phyloP scores from a whole-genome alignment of 129 eudicot species.

The Lactuca saligna region DNA sequence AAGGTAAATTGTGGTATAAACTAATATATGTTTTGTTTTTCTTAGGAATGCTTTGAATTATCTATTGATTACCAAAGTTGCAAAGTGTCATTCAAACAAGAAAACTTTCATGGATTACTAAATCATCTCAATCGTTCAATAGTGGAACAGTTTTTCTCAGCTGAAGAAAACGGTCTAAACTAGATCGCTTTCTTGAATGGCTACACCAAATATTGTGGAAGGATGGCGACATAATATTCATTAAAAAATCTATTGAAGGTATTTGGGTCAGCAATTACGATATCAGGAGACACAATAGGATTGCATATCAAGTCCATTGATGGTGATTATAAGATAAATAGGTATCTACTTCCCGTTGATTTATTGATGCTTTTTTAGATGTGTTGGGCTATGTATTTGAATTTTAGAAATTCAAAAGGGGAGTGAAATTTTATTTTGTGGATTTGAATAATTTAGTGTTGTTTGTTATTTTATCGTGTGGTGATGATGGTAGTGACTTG shows the following conservation, averaged over 20 bases:
- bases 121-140: conserved; percentile 53
- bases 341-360: conserved; percentile 56
- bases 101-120: conserved; percentile 40
- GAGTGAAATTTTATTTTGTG: conserved; percentile 44
- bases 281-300: conserved; percentile 62
- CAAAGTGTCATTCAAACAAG: conserved; percentile 36
- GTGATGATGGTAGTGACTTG: conserved; percentile 40
- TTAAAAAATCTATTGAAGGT: conserved; percentile 51
- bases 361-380: conserved; percentile 66
- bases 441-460: conserved; percentile 64
- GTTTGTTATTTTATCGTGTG: conserved; percentile 64
- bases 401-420: conserved; percentile 30
- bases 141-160: conserved; percentile 53
- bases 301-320: conserved; percentile 62
- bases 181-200: conserved; percentile 81
- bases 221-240: conserved; percentile 54
- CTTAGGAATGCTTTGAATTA: conserved; percentile 67
- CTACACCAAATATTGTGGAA: conserved; percentile 62
- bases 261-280: conserved; percentile 38
- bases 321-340: conserved; percentile 62
- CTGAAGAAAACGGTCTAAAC: conserved; percentile 59
- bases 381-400: conserved; percentile 77
- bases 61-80: conserved; percentile 39
- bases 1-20: no score
- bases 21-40: conserved; percentile 10